These are phyloP conservation scores for Oligophagozyma castellii DNA, from an alignment of 1,139 yeast genomes.

Conservation along the genomic window DNA sequence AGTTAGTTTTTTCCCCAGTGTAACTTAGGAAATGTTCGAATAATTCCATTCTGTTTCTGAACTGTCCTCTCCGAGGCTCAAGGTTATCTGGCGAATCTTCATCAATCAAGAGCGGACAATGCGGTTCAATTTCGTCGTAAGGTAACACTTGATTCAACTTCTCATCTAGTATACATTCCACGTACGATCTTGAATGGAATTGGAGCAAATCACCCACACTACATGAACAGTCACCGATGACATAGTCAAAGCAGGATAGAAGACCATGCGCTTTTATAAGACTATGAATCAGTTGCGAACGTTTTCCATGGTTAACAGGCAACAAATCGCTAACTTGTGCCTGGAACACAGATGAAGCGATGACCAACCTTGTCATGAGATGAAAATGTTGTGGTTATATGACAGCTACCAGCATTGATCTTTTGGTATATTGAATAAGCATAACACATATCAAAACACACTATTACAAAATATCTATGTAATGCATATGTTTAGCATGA, in stretches of 20 bases:
- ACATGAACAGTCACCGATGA: constrained; percentile 10
- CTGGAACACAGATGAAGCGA: constrained; percentile 19
- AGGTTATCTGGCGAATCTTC: no score
- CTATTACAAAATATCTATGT: neutral
- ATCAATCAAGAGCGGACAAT: constrained; percentile 1
- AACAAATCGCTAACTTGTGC: constrained; percentile 21
- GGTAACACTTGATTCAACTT: constrained; percentile 4
- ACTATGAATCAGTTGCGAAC: constrained; percentile 16
- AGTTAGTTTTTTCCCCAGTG: neutral
- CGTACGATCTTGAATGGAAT: constrained; percentile 16
- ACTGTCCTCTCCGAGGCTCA: no score
- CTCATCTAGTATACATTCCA: constrained; percentile 10
- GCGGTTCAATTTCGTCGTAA: neutral
- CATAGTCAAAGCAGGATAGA: constrained; percentile 14
- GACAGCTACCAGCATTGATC: no score
- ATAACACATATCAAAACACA: no score
- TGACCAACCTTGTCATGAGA: constrained; percentile 12
- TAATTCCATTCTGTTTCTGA: constrained; percentile 5
- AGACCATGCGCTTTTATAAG: constrained; percentile 14
- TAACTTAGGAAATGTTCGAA: constrained; percentile 4
- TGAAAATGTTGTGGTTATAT: no score
- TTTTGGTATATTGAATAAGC: no score
- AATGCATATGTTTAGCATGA: no score
- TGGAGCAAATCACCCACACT: constrained; percentile 9
- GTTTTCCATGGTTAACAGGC: constrained; percentile 18